Base-by-base conservation (phyloP, 345 rosid genomes). In the Salix caprea region DNA sequence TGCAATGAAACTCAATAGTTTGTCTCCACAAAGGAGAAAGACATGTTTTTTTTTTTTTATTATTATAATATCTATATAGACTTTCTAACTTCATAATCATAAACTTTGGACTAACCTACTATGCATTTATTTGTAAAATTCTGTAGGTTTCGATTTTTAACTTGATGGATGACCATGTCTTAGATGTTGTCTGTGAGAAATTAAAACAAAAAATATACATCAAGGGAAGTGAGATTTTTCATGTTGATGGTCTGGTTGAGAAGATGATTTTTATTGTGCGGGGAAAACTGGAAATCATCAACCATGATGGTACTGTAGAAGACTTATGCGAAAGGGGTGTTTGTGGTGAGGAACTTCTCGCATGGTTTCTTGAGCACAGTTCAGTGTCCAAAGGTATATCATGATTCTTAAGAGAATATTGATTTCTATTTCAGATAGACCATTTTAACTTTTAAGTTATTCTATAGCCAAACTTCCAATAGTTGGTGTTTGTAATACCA, bases 191-290 rank as follows among this genome's bases (percentile, higher is more conserved):
- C 71, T 86, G 94, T 61, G 90, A 90, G 89, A 94, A 91, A 74
- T 74, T 94, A 74, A 84, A 86, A 70, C 97, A 89, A 76, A 90
- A 84, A 77, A 91, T 88, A 54, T 94, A 90, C 84, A 90, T 91
- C 67, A 36, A 81, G 26, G 91, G 88, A 72, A 88, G 97, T 86
- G 82, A 66, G 64, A 82, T 94, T 48, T 78, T 94, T 84, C 82
- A 78, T 76, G 88, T 34, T 1, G 89, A 89, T 67, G 86, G 93
- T 62, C 79, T 87, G 54, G 83, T 94, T 48, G 97, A 91, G 73
- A 91, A 89, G 88, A 90, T 94, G 97, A 83, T 91, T 48, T 94
- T 94, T 75, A 87, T 94, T 62, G 97, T 92, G 75, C 93, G 95
- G 8, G 98, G 98, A 73, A 87, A 87, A 79, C 81, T 92, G 86